phyloP scores from a whole-genome alignment of 805 yeast genomes.

The Deakozyma indianensis region DNA sequence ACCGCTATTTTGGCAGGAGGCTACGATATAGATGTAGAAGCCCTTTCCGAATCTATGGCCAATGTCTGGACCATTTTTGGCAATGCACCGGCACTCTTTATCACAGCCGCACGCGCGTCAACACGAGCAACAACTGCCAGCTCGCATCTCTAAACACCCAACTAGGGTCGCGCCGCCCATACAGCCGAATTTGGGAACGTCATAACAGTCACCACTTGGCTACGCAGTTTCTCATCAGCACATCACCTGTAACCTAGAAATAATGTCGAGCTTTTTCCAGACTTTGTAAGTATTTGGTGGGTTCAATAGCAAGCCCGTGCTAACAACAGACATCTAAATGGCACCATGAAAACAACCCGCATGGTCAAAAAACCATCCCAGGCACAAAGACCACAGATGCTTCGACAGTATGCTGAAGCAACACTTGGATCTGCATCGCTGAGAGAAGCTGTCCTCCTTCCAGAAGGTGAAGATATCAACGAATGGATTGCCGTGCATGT shows the following conservation, averaged over 20 bases:
- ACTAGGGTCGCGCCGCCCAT: too few species aligned
- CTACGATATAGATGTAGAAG: too few species aligned
- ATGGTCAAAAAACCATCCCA: constrained; percentile 1
- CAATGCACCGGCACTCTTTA: too few species aligned
- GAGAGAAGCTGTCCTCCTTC: constrained; percentile 85
- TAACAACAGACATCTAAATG: background rate
- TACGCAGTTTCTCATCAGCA: too few species aligned
- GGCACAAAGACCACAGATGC: constrained; percentile 4
- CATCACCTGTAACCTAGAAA: too few species aligned
- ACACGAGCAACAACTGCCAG: too few species aligned
- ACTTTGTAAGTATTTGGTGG: constrained; percentile 7
- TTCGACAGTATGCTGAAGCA: constrained; percentile 83
- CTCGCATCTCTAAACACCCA: too few species aligned
- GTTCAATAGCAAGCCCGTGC: background rate
- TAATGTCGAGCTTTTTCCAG: constrained; percentile 7
- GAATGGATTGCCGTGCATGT: constrained; percentile 98
- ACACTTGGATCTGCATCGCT: constrained; percentile 87
- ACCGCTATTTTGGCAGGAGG: too few species aligned
- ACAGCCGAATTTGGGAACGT: background rate
- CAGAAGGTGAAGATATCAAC: constrained; percentile 78
- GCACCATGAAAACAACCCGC: constrained; percentile 1
- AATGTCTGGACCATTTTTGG: too few species aligned
- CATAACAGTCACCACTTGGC: too few species aligned
- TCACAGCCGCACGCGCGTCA: background rate
- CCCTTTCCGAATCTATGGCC: background rate